A percentile compares a stretch with the other conserved stretches of the same genome.
Conservation (phyloP, 108 stramenopile species). For the Poteriospumella lacustris region DNA sequence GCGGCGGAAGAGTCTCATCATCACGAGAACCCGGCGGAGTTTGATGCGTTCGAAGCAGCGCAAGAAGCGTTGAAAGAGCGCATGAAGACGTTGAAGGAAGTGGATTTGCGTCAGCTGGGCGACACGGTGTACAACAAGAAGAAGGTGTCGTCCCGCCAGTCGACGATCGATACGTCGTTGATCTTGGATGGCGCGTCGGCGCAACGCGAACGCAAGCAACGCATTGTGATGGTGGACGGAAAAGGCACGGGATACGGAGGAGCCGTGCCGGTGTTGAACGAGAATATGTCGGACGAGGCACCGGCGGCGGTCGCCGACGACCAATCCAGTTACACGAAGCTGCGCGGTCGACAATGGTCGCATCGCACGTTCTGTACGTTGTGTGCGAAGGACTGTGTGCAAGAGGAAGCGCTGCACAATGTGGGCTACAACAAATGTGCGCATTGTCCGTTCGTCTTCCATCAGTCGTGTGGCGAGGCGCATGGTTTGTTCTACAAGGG, state of each 20-base stretch:
- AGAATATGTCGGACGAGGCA: slow-evolving; percentile 13
- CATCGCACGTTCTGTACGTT: not conserved
- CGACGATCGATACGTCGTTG: too few species aligned
- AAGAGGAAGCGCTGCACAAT: not conserved
- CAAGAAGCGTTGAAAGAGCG: not conserved
- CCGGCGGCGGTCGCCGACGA: not conserved
- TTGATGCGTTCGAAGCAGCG: not conserved
- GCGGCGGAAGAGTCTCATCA: not conserved
- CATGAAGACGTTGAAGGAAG: slow-evolving; percentile 36
- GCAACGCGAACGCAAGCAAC: slow-evolving; percentile 27
- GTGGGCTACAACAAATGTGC: not conserved
- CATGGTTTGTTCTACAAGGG: not conserved
- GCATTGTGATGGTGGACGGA: slow-evolving; percentile 39
- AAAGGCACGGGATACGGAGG: slow-evolving; percentile 32
- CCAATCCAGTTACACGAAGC: not conserved
- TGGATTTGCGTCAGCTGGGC: slow-evolving; percentile 41
- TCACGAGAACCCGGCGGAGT: not conserved
- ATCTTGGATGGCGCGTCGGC: not conserved
- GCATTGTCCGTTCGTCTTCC: not conserved
- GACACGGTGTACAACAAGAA: slow-evolving; percentile 34
- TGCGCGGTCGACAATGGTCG: not conserved
- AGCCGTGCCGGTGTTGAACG: slow-evolving; percentile 13
- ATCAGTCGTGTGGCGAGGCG: not conserved
- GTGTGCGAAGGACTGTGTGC: not conserved
- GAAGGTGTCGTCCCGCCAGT: not conserved